Evolutionary conservation across 2,329 filamentous ascomycete species (phyloP).

Genomic region (Penicillium sp.): DNA sequence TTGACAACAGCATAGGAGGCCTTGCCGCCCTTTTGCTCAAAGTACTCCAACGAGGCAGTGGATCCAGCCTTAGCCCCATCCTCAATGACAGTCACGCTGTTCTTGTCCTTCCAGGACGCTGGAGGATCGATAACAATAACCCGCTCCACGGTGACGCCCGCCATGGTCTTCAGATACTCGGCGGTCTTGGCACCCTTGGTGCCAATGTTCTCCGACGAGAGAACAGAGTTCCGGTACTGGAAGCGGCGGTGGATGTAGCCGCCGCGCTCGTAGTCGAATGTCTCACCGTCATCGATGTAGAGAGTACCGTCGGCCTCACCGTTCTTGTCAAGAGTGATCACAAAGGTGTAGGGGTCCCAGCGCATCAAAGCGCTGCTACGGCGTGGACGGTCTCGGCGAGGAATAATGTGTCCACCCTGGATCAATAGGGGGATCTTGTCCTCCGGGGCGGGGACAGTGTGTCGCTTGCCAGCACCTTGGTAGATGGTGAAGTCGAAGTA

Average conservation of each 20-base stretch:
- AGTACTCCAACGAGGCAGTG: conserved; percentile 61
- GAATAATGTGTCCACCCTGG: conserved; percentile 89
- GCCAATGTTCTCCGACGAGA: conserved; percentile 72
- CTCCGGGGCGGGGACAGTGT: conserved; percentile 74
- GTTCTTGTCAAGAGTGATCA: conserved; percentile 69
- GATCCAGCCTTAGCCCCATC: conserved; percentile 47
- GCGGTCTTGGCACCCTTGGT: conserved; percentile 64
- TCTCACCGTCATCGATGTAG: conserved; percentile 92
- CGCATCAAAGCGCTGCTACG: conserved; percentile 87
- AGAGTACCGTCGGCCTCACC: conserved; percentile 78
- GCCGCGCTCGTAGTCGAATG: conserved; percentile 81
- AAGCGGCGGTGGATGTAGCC: conserved; percentile 88
- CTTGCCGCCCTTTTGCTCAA: conserved; percentile 54
- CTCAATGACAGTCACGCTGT: conserved; percentile 54
- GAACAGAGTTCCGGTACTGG: conserved; percentile 59
- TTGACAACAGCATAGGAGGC: conserved; percentile 66
- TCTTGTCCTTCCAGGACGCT: conserved; percentile 67
- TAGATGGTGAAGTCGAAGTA: conserved; percentile 87
- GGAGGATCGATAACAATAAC: conserved; percentile 82
- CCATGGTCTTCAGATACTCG: conserved; percentile 77
- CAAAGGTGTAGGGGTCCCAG: conserved; percentile 91
- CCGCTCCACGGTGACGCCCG: conserved; percentile 76
- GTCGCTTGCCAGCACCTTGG: conserved; percentile 68
- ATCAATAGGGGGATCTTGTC: conserved; percentile 88
- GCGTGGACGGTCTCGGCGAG: conserved; percentile 83